phyloP scores from a whole-genome alignment of 2,329 filamentous ascomycete genomes.

The Aspergillus udagawae region DNA sequence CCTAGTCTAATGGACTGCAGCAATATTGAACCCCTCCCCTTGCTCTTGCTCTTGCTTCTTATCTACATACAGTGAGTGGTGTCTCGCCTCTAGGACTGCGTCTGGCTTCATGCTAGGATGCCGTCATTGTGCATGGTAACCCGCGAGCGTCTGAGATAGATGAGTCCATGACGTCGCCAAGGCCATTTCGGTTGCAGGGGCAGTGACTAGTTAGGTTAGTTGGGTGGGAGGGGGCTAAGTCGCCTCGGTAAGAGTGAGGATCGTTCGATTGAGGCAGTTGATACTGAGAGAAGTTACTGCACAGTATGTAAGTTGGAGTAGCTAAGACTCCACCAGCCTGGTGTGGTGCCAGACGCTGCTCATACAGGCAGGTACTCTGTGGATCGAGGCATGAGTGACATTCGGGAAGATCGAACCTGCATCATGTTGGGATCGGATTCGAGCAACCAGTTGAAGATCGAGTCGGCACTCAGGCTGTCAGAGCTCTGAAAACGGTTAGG shows the following conservation, averaged over 20 bases:
- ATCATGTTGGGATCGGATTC: not conserved
- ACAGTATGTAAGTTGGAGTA: not conserved
- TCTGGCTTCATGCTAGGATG: not conserved
- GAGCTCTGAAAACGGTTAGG: not conserved
- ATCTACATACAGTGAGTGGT: not conserved
- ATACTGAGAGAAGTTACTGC: not conserved
- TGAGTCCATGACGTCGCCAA: not conserved
- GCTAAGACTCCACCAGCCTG: not conserved
- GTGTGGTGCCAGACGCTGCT: too few species aligned
- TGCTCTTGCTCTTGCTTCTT: not conserved
- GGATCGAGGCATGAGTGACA: not conserved
- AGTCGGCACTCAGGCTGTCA: not conserved
- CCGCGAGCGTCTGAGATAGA: not conserved
- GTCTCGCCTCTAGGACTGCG: not conserved
- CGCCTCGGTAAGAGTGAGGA: too few species aligned
- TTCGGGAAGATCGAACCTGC: not conserved
- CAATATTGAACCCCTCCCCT: not conserved
- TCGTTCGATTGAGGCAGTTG: not conserved
- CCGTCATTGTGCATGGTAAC: not conserved
- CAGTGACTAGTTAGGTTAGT: not conserved
- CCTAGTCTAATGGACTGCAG: too few species aligned
- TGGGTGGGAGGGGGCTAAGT: too few species aligned
- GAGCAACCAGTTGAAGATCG: not conserved
- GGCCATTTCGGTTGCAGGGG: not conserved
- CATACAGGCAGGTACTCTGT: not conserved